Conservation (phyloP, 2,329 filamentous ascomycete genomes). For the Diplodia mutila region DNA sequence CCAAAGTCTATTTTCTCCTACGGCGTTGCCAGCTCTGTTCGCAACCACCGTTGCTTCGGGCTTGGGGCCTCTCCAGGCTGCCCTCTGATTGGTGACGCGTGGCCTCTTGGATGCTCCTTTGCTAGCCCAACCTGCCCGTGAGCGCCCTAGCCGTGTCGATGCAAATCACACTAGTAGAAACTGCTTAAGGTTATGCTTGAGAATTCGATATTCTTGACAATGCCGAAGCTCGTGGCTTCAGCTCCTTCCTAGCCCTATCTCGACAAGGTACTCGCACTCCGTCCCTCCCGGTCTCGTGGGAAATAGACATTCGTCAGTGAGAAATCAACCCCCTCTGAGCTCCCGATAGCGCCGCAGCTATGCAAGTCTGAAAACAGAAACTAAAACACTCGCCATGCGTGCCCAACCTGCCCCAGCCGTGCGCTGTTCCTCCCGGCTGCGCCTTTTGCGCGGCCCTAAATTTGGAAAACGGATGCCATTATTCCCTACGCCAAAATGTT, state of each 20-base stretch:
- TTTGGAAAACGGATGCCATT: constrained; percentile 1
- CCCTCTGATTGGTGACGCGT: constrained; percentile 16
- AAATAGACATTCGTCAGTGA: constrained; percentile 5
- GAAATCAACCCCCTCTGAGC: constrained; percentile 4
- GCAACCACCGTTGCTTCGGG: constrained; percentile 10
- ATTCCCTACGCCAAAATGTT: constrained; percentile 10
- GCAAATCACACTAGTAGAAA: background rate
- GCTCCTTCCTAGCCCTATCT: constrained; percentile 13
- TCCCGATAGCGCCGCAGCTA: constrained; percentile 23
- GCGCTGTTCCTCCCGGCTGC: background rate
- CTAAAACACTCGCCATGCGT: constrained; percentile 14
- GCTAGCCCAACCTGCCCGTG: background rate
- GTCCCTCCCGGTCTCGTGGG: background rate
- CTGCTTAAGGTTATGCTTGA: constrained; percentile 13
- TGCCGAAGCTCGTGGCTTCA: constrained; percentile 13
- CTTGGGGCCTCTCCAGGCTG: background rate
- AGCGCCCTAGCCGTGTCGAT: background rate
- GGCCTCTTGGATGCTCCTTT: background rate
- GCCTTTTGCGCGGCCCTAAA: background rate
- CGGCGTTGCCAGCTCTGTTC: background rate
- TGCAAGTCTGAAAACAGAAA: constrained; percentile 20
- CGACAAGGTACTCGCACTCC: constrained; percentile 8
- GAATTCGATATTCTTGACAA: constrained; percentile 8
- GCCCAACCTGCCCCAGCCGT: background rate
- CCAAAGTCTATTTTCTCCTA: constrained; percentile 21